Base-by-base conservation (phyloP, 2,329 filamentous ascomycete species). In the Chaetomium globosum region DNA sequence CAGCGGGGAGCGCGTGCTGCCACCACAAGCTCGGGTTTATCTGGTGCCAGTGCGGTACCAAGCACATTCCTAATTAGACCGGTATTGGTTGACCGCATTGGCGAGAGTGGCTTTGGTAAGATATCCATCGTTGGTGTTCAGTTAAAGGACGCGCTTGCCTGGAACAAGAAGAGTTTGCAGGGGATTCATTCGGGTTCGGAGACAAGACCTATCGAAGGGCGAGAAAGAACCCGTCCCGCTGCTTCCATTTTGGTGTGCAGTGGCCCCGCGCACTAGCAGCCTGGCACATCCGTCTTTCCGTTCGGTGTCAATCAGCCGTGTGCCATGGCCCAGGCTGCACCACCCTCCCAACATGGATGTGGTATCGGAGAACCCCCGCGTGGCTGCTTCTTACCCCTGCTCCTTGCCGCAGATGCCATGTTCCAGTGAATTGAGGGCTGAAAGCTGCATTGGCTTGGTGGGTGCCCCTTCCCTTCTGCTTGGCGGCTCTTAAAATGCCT, bases 391-490 rank as follows among this genome's bases (percentile, higher is more conserved):
- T 16, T 13, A 31, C 59, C 64, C 56, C 58, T 57, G 46, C 43
- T 55, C 36, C 16, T 19, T 53, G 60, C 59, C 48, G 59, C 64
- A 63, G 53, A 56, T 52, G 59, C 49, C 63, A 59, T 49, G 56
- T 52, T 49, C 33, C 59, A 49, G 23, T 30, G 52, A 53, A 46
- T 53, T 16, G 49, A 58, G 54, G 65, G 65, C 65, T 67, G 65
- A 67, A 62, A 62, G 65, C 54, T 67, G 65, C 61, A 67, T 64
- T 31, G 53, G 61, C 13, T 39, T 49, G 58, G 60, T 61, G 61
- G 56, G 30, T 54, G 49, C 60, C 56, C 21, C 51, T n/a, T 49
- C 39, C 39, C 19, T 43, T 56, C 56, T 52, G 39, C 52, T 59
- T 63, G 59, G 64, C 64, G 51, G 53, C 26, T 54, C 52, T 57